Conservation (phyloP, 305 asterid species). For the Solanum hybrid region DNA sequence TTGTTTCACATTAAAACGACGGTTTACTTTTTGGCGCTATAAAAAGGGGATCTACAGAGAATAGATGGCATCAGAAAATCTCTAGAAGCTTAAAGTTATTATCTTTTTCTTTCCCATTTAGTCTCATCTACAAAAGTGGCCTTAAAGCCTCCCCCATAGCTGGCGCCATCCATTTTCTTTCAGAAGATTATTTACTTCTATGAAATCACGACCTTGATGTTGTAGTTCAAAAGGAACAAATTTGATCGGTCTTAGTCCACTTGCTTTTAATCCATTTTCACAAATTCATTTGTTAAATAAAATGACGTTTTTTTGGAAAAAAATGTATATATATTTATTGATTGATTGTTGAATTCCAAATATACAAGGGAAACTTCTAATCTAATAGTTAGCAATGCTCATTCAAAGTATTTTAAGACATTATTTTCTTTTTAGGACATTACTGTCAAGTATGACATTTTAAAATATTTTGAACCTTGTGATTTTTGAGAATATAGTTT, state of each 20-base stretch:
- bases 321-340: not conserved
- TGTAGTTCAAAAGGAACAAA: not conserved
- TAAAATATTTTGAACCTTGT: not conserved
- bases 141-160: not conserved
- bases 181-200: not conserved
- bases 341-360: not conserved
- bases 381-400: not conserved
- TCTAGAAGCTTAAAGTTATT: not conserved
- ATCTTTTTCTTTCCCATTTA: not conserved
- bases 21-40: not conserved
- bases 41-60: not conserved
- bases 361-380: not conserved
- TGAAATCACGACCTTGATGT: not conserved
- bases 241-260: not conserved
- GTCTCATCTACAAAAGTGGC: not conserved
- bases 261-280: not conserved
- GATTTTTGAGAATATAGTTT: not conserved
- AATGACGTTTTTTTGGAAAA: not conserved
- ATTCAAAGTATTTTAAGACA: not conserved
- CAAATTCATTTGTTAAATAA: not conserved
- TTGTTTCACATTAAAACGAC: not conserved
- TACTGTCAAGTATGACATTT: not conserved
- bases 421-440: not conserved
- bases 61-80: not conserved
- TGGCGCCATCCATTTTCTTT: not conserved